Conservation (phyloP, 345 rosid genomes). For the Excoecaria agallocha region DNA sequence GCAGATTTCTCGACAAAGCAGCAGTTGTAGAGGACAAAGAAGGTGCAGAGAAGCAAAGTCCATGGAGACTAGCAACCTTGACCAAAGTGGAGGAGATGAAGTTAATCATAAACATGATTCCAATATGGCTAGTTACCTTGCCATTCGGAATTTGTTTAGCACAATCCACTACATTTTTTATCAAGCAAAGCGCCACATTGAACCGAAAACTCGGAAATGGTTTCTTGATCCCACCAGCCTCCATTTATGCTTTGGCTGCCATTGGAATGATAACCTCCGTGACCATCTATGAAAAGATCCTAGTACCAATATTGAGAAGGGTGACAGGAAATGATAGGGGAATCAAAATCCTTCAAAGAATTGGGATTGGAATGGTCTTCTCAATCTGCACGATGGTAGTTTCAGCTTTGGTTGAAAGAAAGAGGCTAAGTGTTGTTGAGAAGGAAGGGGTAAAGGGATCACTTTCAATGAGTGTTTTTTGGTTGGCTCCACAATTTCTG, state of each 20-base stretch:
- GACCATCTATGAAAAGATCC: slow-evolving; percentile 48
- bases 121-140: slow-evolving; percentile 74
- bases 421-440: slow-evolving; percentile 37
- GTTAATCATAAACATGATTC: slow-evolving; percentile 80
- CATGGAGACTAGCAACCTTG: slow-evolving; percentile 78
- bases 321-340: slow-evolving; percentile 67
- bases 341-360: slow-evolving; percentile 78
- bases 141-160: slow-evolving; percentile 78
- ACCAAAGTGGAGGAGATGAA: slow-evolving; percentile 84
- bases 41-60: slow-evolving; percentile 43
- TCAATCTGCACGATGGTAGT: slow-evolving; percentile 57
- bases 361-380: slow-evolving; percentile 84
- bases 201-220: slow-evolving; percentile 43
- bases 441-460: slow-evolving; percentile 43
- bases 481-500: slow-evolving; percentile 84
- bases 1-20: slow-evolving; percentile 91
- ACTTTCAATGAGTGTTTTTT: slow-evolving; percentile 63
- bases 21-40: slow-evolving; percentile 50
- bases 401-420: slow-evolving; percentile 74
- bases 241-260: slow-evolving; percentile 47
- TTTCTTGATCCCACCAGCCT: slow-evolving; percentile 60
- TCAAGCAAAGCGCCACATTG: slow-evolving; percentile 67
- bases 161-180: slow-evolving; percentile 79
- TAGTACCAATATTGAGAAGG: slow-evolving; percentile 46
- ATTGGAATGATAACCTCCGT: slow-evolving; percentile 60